phyloP scores from a whole-genome alignment of 1,284 basidiomycete species.

The Papiliotrema flavescens region DNA sequence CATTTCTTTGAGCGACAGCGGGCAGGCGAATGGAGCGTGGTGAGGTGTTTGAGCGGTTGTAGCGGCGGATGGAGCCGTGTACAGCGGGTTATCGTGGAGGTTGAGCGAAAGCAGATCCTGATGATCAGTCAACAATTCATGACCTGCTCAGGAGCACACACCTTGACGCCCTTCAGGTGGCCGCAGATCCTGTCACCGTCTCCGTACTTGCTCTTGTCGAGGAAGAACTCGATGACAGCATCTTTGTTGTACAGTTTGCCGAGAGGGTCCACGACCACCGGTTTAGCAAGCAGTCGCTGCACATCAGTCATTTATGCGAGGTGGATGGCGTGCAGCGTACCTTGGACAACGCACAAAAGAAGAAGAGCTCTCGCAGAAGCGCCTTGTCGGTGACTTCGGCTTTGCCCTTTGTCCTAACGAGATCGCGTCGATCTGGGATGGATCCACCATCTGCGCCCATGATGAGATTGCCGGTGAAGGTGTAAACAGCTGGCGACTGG shows the following conservation, averaged over 20 bases:
- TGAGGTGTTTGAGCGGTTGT: constrained; percentile 47
- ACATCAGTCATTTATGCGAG: constrained; percentile 4
- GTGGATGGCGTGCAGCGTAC: constrained; percentile 49
- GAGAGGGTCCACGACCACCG: constrained; percentile 79
- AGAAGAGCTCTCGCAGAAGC: constrained; percentile 78
- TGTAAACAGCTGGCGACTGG: too few relatives aligned
- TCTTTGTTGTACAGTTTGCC: constrained; percentile 95
- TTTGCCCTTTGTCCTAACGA: constrained; percentile 47
- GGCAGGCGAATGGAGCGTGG: constrained; percentile 74
- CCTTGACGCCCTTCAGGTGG: constrained; percentile 82
- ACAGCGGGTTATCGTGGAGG: constrained; percentile 66
- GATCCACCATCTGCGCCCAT: constrained; percentile 50
- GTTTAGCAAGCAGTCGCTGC: constrained; percentile 75
- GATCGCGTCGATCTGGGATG: constrained; percentile 48
- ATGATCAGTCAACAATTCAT: neutral
- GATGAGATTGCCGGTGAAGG: neutral
- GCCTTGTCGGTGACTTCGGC: constrained; percentile 72
- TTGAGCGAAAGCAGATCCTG: constrained; percentile 81
- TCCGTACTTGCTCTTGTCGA: constrained; percentile 70
- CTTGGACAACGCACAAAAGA: constrained; percentile 88
- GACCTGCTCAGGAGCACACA: constrained; percentile 43
- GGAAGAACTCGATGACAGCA: constrained; percentile 76
- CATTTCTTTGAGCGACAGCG: constrained; percentile 88
- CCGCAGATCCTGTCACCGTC: constrained; percentile 81
- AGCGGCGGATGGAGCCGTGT: constrained; percentile 36